Evolutionary conservation across 2,329 filamentous ascomycete genomes (phyloP).

Genomic region (Nannizzia gypsea): DNA sequence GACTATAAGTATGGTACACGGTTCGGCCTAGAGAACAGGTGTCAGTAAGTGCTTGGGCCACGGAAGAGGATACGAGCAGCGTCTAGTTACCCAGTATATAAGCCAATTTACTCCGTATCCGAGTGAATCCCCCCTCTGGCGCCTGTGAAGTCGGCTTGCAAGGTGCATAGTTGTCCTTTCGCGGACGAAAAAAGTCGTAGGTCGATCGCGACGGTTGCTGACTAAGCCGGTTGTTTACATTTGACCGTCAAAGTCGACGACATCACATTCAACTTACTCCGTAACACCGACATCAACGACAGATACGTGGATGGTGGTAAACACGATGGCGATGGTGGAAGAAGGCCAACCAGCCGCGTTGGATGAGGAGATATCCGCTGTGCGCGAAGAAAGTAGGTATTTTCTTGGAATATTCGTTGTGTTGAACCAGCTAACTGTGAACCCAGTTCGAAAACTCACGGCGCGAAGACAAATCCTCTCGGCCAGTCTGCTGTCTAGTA

Average conservation of each 20-base stretch:
- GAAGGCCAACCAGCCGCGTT: constrained; percentile 14
- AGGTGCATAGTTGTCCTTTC: background rate
- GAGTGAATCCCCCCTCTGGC: background rate
- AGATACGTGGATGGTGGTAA: background rate
- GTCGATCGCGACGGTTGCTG: background rate
- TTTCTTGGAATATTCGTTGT: background rate
- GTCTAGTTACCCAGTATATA: background rate
- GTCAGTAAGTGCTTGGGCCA: background rate
- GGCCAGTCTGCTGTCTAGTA: constrained; percentile 33
- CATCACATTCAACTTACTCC: too few relatives aligned
- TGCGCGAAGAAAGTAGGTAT: constrained; percentile 31
- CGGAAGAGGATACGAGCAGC: background rate
- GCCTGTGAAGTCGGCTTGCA: background rate
- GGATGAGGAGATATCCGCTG: constrained; percentile 31
- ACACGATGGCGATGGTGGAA: background rate
- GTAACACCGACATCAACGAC: background rate
- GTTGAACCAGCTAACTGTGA: constrained; percentile 8
- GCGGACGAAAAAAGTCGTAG: background rate
- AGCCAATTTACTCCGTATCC: too few relatives aligned
- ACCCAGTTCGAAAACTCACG: constrained; percentile 30
- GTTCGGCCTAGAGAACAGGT: background rate
- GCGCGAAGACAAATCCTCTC: constrained; percentile 29
- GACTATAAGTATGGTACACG: background rate
- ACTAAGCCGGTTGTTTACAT: background rate
- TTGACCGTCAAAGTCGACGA: too few relatives aligned